Percentiles rank a stretch among this genome's conserved stretches.
phyloP scores from a whole-genome alignment of 129 eudicot genomes.

The Artemisia argyi region DNA sequence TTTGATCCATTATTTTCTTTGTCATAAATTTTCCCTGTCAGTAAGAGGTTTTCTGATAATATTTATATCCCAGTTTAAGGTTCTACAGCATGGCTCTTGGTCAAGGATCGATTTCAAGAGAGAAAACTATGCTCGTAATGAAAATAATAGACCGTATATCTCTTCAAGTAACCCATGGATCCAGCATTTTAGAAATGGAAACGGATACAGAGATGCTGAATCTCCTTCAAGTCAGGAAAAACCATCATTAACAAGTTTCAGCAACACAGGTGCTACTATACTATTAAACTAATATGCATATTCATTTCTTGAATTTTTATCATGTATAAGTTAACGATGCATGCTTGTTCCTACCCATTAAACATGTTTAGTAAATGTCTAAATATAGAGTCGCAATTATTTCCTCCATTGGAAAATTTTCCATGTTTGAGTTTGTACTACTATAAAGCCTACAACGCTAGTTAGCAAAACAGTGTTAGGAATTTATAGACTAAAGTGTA shows the following conservation, averaged over 20 bases:
- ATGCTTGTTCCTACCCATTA: background rate
- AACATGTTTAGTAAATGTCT: background rate
- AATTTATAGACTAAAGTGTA: background rate
- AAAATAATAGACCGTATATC: conserved; percentile 26
- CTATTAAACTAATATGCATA: background rate
- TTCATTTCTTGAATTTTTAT: background rate
- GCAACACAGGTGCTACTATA: conserved; percentile 38
- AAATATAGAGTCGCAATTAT: background rate
- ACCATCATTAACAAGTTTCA: conserved; percentile 20
- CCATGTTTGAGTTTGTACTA: background rate
- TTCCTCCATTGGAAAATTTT: background rate
- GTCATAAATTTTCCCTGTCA: background rate
- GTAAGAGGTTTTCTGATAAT: background rate
- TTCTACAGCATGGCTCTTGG: conserved; percentile 60
- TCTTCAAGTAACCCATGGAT: conserved; percentile 57
- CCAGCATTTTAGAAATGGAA: conserved; percentile 47
- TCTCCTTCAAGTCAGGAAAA: conserved; percentile 26
- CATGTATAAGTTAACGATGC: background rate
- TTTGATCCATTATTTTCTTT: background rate
- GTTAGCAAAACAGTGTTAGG: background rate
- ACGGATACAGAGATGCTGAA: conserved; percentile 27
- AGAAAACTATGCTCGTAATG: conserved; percentile 32
- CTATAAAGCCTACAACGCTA: background rate
- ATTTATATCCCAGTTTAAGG: conserved; percentile 47
- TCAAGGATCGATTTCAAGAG: conserved; percentile 39